phyloP scores from a whole-genome alignment of 192 early-diverging fungal genomes.

The Neocallimastix lanati region DNA sequence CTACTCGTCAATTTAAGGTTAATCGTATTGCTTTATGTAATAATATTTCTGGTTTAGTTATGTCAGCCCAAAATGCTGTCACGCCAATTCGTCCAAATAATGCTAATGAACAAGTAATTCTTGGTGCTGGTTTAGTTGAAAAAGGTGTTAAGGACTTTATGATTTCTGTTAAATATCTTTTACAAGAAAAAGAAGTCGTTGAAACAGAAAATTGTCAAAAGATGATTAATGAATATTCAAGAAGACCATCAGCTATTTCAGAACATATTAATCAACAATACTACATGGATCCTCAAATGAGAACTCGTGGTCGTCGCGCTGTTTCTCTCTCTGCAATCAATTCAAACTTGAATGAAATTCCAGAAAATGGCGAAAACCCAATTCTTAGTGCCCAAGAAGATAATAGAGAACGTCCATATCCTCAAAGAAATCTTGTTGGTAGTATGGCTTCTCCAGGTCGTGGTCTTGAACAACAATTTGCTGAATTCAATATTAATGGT shows the following conservation, averaged over 20 bases:
- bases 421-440: background rate
- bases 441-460: background rate
- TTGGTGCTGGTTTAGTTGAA: background rate
- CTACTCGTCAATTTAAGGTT: constrained; percentile 32
- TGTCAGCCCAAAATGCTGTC: background rate
- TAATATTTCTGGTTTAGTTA: constrained; percentile 26
- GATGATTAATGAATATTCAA: background rate
- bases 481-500: background rate
- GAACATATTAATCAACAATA: background rate
- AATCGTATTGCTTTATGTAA: constrained; percentile 45
- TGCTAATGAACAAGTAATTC: background rate
- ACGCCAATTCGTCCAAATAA: background rate
- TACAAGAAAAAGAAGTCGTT: background rate
- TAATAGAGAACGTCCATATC: background rate
- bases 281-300: background rate
- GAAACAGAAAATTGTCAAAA: background rate
- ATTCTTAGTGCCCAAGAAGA: background rate
- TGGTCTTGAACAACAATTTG: background rate
- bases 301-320: background rate
- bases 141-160: background rate
- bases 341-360: background rate
- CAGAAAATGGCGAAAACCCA: background rate
- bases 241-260: background rate
- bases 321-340: background rate
- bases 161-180: background rate